Conservation (phyloP, 345 rosid genomes). For the Dimocarpus longan region DNA sequence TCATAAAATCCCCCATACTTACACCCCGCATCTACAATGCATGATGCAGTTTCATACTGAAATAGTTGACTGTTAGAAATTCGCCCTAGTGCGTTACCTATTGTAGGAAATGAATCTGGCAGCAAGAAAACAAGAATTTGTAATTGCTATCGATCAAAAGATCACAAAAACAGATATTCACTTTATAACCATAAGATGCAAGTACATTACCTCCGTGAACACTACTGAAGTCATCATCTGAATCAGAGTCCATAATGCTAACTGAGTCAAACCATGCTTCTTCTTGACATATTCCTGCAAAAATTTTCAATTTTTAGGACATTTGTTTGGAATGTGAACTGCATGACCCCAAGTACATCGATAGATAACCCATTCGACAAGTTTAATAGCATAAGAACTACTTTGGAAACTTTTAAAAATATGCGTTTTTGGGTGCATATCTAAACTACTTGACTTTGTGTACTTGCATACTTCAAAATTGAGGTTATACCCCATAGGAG, state of each 20-base stretch:
- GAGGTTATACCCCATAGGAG: too few species aligned
- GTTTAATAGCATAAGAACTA: not conserved
- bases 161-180: not conserved
- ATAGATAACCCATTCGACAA: not conserved
- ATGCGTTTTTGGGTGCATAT: not conserved
- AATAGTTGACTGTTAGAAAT: slow-evolving; percentile 48
- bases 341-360: not conserved
- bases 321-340: not conserved
- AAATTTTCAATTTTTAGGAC: slow-evolving; percentile 3
- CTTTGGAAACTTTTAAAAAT: not conserved
- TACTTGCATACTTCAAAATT: too few species aligned
- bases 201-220: slow-evolving; percentile 50
- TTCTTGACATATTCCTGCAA: slow-evolving; percentile 64
- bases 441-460: not conserved
- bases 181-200: not conserved
- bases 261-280: slow-evolving; percentile 82
- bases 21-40: slow-evolving; percentile 46
- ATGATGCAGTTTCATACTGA: slow-evolving; percentile 52
- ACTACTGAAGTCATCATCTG: slow-evolving; percentile 70
- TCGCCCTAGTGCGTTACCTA: slow-evolving; percentile 31
- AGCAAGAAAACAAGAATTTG: not conserved
- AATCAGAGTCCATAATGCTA: slow-evolving; percentile 76
- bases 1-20: slow-evolving; percentile 62
- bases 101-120: slow-evolving; percentile 48
- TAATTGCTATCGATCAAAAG: not conserved